Evolutionary conservation across 805 yeast genomes (phyloP).

Genomic region (Yarrowia alimentaria): DNA sequence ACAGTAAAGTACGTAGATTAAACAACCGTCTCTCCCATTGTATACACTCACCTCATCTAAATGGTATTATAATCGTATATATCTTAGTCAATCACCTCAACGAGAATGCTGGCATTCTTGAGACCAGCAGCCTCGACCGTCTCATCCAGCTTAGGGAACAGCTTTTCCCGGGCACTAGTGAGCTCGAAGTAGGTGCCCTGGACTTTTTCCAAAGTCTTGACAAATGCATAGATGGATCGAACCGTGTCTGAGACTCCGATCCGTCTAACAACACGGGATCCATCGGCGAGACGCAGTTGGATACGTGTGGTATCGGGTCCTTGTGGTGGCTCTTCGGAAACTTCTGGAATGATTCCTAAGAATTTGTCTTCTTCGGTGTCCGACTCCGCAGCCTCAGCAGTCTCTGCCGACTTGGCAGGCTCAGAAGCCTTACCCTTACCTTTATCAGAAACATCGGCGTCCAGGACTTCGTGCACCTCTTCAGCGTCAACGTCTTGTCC

Average conservation of each 20-base stretch:
- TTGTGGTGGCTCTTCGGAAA: slow-evolving; percentile 62
- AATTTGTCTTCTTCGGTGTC: slow-evolving; percentile 48
- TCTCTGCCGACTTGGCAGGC: slow-evolving; percentile 20
- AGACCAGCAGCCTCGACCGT: slow-evolving; percentile 74
- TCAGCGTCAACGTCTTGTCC: slow-evolving; percentile 34
- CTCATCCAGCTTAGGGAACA: slow-evolving; percentile 52
- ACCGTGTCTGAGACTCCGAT: slow-evolving; percentile 63
- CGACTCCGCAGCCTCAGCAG: slow-evolving; percentile 33
- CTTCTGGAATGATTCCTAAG: slow-evolving; percentile 49
- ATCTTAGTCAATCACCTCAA: slow-evolving; percentile 52
- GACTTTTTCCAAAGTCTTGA: slow-evolving; percentile 54
- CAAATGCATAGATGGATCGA: slow-evolving; percentile 56
- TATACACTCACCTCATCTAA: too few species aligned
- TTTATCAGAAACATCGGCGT: slow-evolving; percentile 28
- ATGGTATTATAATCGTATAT: too few species aligned
- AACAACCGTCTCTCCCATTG: too few species aligned
- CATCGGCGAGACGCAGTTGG: slow-evolving; percentile 85
- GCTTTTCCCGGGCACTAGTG: slow-evolving; percentile 56
- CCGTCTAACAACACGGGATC: slow-evolving; percentile 74
- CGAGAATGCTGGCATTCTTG: slow-evolving; percentile 73
- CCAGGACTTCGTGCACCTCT: slow-evolving; percentile 29
- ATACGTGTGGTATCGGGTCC: slow-evolving; percentile 67
- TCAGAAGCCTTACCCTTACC: slow-evolving; percentile 36
- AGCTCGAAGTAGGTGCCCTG: slow-evolving; percentile 53
- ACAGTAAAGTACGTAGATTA: too few species aligned